Evolutionary conservation across 345 rosid species (phyloP), one percentile per base, ranked within the genome.

Genomic region (Corchorus olitorius): DNA sequence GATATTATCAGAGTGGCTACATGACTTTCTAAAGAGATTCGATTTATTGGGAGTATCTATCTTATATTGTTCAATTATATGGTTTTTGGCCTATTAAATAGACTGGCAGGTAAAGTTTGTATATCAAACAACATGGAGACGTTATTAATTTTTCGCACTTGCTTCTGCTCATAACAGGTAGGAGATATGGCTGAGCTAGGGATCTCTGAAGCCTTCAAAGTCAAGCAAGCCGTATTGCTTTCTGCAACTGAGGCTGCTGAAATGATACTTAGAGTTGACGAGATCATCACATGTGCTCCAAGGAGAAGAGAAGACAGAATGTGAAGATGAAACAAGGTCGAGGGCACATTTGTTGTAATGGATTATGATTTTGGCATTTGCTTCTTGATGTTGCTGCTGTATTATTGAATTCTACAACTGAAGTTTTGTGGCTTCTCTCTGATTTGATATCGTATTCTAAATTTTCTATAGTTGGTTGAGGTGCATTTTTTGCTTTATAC

Each of bases 221-320:
- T 95, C 58, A 95, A 95, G 89, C 99, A 92, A 77, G 99, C 99
- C 10, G 84, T 93, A 70, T 68, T 95, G 81, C 91, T 92, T 16
- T 95, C 99, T 4, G 99, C 99, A 66, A 95, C 99, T 1, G 99
- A 95, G 86, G 99, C 99, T 59, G 90, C 94, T 20, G 97, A 92
- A 87, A 89, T 92, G 97, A 90, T 92, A 70, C 88, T 90, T 17
- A 86, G 97, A 75, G 97, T 92, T 4, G 97, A 90, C 79, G 91
- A 92, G 80, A 92, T 88, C 76, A 92, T 92, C 75, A 90, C 91
- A 48, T 90, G 92, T 83, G 97, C 97, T 39, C 97, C 97, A 6
- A 76, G 97, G 74, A 88, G 77, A 76, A 90, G 97, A 79, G 97
- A 92, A 83, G 92, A 90, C 79, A 87, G 92, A 78, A 90, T 91